Evolutionary conservation across 2,329 filamentous ascomycete species (phyloP).

Genomic region (Aspergillus awamori): DNA sequence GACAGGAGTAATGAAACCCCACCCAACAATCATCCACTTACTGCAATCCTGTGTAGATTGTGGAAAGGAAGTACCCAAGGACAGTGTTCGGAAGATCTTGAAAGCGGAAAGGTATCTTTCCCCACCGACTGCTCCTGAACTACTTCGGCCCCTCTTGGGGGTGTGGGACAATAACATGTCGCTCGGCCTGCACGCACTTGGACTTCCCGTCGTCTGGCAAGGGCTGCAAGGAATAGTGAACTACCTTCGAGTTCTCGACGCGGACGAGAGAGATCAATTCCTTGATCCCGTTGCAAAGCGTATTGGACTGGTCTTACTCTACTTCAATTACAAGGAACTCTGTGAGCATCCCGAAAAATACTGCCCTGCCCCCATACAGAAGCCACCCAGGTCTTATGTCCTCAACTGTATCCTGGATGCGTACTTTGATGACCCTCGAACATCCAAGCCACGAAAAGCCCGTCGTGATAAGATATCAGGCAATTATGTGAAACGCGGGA

Average conservation of each 20-base stretch:
- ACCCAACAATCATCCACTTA: background rate
- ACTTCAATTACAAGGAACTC: slow-evolving; percentile 14
- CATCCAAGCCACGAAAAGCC: background rate
- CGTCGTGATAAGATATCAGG: slow-evolving; percentile 2
- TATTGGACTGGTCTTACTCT: slow-evolving; percentile 6
- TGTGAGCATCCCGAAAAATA: slow-evolving; percentile 1
- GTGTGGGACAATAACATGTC: slow-evolving; percentile 5
- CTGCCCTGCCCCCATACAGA: background rate
- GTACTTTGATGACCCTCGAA: slow-evolving; percentile 3
- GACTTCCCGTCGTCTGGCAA: slow-evolving; percentile 10
- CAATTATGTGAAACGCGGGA: background rate
- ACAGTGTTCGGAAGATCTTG: background rate
- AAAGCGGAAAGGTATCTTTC: background rate
- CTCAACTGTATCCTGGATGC: slow-evolving; percentile 5
- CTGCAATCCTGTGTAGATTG: background rate
- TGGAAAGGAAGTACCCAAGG: background rate
- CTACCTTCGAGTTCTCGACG: slow-evolving; percentile 6
- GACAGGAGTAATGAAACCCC: too few species aligned
- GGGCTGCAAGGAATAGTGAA: slow-evolving; percentile 10
- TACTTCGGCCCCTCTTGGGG: background rate
- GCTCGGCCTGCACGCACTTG: slow-evolving; percentile 8
- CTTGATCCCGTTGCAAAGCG: slow-evolving; percentile 11
- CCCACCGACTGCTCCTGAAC: background rate
- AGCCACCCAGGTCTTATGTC: background rate
- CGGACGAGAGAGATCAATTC: background rate